Base-by-base conservation (phyloP, 2,329 filamentous ascomycete species). In the Colletotrichum sp. region DNA sequence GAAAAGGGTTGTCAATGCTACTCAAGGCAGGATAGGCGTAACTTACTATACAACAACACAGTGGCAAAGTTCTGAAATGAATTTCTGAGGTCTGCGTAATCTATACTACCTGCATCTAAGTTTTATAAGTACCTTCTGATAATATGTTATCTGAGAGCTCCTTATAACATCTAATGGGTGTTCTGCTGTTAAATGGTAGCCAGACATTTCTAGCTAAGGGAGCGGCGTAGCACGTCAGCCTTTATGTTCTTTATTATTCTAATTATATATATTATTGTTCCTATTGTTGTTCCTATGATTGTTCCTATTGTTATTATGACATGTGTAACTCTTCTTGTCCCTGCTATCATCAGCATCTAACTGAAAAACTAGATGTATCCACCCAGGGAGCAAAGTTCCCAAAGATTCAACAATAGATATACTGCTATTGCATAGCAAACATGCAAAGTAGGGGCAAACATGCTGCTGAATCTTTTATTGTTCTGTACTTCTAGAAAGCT, bases 311-410 rank as follows among this genome's bases (percentile, higher is more conserved):
- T 39, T 36, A 12, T 49, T 12, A 49, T 49, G 9, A 6, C 39
- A 0, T n/a, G 5, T 12, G 9, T n/a, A n/a, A 49, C 19, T n/a
- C 2, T 6, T 2, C 0, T 49, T 12, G 12, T 49, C 19, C 19
- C 39, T 49, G 39, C 39, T 4, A 4, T 49, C 9, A 0, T 49
- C 1, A 49, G 39, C 19, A n/a, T 49, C 19, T 2, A 2, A 11
- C 39, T 49, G 3, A 0, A 49, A 0, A 12, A 19, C 19, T 49
- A n/a, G 39, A 49, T 49, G 19, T n/a, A 7, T n/a, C 39, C 19
- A 6, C 39, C 19, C 6, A n/a, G 9, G 9, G 39, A n/a, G 39
- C 39, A 49, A 49, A n/a, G 39, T 49, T 12, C 1, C 2, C 3
- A 49, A 49, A 44, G 19, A 4, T 2, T n/a, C 2, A n/a, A 49